These are phyloP conservation scores for Candida golubevii DNA, from an alignment of 805 yeast genomes.

Conservation along the genomic window DNA sequence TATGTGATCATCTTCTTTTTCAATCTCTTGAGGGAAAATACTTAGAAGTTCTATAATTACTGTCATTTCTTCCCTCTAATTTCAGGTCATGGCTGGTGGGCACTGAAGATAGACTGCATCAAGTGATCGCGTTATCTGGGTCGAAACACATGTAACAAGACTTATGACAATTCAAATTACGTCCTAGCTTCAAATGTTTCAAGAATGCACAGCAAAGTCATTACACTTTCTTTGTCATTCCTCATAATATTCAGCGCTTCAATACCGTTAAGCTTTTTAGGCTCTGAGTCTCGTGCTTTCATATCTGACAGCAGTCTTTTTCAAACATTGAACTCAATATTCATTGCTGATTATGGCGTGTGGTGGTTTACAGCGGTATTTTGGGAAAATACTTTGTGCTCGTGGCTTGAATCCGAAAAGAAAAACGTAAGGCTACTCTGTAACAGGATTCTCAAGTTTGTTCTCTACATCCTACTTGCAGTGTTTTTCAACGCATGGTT, in stretches of 20 bases:
- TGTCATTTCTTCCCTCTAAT: too few species aligned
- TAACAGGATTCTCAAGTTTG: conserved; percentile 8
- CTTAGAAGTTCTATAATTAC: too few species aligned
- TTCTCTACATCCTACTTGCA: conserved; percentile 10
- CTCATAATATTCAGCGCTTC: conserved; percentile 18
- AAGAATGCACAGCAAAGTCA: not conserved
- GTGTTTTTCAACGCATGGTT: conserved; percentile 24
- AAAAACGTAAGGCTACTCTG: not conserved
- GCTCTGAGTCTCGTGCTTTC: conserved; percentile 10
- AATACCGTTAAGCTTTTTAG: conserved; percentile 19
- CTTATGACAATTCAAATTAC: too few species aligned
- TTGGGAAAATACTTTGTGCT: conserved; percentile 10
- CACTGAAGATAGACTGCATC: too few species aligned
- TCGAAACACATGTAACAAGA: too few species aligned
- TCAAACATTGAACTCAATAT: conserved; percentile 17
- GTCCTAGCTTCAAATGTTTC: too few species aligned
- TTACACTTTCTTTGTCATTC: conserved; percentile 1
- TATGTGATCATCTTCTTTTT: too few species aligned
- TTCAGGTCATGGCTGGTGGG: too few species aligned
- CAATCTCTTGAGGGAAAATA: too few species aligned
- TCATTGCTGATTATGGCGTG: conserved; percentile 27
- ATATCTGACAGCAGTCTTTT: conserved; percentile 14
- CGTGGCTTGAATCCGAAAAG: not conserved
- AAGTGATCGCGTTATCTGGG: too few species aligned
- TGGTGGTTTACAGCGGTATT: conserved; percentile 25